Conservation (phyloP, 768 basidiomycete genomes). For the Tubosaeta sp. region DNA sequence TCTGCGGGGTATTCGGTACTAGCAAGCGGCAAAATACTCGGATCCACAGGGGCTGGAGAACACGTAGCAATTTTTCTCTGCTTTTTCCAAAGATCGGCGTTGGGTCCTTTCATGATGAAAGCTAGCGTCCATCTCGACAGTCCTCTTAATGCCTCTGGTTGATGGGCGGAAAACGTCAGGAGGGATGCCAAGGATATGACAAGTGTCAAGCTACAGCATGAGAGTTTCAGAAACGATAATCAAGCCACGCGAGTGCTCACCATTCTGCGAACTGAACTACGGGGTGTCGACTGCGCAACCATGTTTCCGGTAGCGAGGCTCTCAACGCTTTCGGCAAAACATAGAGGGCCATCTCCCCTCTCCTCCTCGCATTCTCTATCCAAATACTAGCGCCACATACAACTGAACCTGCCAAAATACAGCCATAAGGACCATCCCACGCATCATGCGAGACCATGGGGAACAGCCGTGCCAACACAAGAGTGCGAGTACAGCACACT, state of each 20-base stretch:
- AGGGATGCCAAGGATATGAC: slow-evolving; percentile 61
- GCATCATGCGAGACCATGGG: slow-evolving; percentile 70
- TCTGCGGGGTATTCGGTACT: neutral
- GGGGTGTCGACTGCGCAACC: slow-evolving; percentile 42
- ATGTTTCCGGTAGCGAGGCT: slow-evolving; percentile 54
- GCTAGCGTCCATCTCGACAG: slow-evolving; percentile 68
- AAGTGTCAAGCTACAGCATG: slow-evolving; percentile 48
- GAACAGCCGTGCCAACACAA: slow-evolving; percentile 58
- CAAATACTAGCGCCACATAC: slow-evolving; percentile 73
- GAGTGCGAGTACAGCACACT: slow-evolving; percentile 66
- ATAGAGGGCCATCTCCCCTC: slow-evolving; percentile 79
- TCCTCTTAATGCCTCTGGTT: slow-evolving; percentile 64
- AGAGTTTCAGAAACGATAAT: slow-evolving; percentile 8
- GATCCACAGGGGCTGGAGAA: slow-evolving; percentile 8
- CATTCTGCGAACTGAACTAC: slow-evolving; percentile 47
- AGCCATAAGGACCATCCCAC: slow-evolving; percentile 75
- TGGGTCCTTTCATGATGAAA: slow-evolving; percentile 62
- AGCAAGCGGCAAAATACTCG: neutral
- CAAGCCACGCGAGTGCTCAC: slow-evolving; percentile 33
- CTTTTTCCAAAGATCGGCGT: slow-evolving; percentile 50
- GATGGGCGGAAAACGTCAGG: slow-evolving; percentile 58
- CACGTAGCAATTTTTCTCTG: slow-evolving; percentile 9
- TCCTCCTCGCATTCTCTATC: slow-evolving; percentile 65
- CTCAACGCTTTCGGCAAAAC: slow-evolving; percentile 70
- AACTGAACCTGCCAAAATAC: slow-evolving; percentile 61